Evolutionary conservation across 2,329 filamentous ascomycete genomes (phyloP).

Genomic region (Penicillium sp.): DNA sequence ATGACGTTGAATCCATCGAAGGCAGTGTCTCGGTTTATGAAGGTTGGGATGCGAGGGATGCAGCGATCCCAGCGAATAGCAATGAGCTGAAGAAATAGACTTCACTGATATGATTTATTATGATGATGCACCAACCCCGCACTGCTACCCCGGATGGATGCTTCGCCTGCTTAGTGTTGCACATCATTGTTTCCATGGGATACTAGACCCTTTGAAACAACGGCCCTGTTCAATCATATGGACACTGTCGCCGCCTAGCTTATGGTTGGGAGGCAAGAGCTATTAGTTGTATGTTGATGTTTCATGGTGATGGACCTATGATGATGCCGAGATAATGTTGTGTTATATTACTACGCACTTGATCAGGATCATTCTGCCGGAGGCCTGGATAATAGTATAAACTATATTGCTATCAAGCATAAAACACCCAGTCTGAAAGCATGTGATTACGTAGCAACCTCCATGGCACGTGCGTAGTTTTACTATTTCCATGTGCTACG

Average conservation of each 20-base stretch:
- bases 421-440: neutral
- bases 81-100: neutral
- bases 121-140: constrained; percentile 4
- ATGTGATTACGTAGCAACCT: neutral
- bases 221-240: too few relatives aligned
- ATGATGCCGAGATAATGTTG: too few relatives aligned
- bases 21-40: too few relatives aligned
- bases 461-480: neutral
- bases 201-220: constrained; percentile 2
- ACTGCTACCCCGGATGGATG: constrained; percentile 7
- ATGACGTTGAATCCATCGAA: neutral
- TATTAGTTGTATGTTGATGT: neutral
- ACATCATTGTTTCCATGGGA: constrained; percentile 5
- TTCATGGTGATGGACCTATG: too few relatives aligned
- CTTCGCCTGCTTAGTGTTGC: neutral
- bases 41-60: neutral
- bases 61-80: neutral
- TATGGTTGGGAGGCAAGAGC: neutral
- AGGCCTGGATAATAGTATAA: too few relatives aligned
- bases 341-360: too few relatives aligned
- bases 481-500: neutral
- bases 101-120: neutral
- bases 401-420: too few relatives aligned
- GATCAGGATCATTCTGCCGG: too few relatives aligned
- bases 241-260: neutral